Conservation (phyloP, 768 basidiomycete species). For the Leccinellum luteum region DNA sequence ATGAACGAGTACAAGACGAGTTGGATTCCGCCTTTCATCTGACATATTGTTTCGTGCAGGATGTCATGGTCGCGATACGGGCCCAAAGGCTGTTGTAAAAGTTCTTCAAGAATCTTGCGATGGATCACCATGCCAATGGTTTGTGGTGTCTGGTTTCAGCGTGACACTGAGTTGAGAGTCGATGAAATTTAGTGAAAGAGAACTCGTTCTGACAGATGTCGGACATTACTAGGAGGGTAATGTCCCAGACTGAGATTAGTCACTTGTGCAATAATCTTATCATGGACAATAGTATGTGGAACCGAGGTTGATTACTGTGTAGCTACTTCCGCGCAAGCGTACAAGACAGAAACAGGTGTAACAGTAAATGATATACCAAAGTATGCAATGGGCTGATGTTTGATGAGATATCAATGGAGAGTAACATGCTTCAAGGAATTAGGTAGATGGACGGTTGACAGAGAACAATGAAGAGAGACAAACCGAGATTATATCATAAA, state of each 20-base stretch:
- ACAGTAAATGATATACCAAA: constrained; percentile 32
- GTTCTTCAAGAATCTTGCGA: constrained; percentile 17
- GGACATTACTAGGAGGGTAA: not conserved
- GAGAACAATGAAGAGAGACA: constrained; percentile 14
- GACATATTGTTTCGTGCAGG: constrained; percentile 20
- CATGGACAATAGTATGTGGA: not conserved
- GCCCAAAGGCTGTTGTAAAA: constrained; percentile 29
- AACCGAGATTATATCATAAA: constrained; percentile 30
- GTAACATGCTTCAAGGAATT: constrained; percentile 22
- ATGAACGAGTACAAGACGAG: constrained; percentile 31
- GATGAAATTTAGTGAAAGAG: not conserved
- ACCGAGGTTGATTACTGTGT: constrained; percentile 10
- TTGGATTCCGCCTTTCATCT: constrained; percentile 2
- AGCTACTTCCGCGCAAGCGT: constrained; percentile 25
- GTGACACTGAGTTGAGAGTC: not conserved
- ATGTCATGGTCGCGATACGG: constrained; percentile 30
- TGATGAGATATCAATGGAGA: constrained; percentile 23
- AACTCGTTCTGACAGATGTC: not conserved
- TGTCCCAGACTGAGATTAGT: not conserved
- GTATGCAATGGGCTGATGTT: constrained; percentile 26
- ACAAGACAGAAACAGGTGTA: constrained; percentile 28
- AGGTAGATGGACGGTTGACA: constrained; percentile 21
- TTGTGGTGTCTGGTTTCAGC: not conserved
- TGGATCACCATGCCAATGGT: constrained; percentile 19
- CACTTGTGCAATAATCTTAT: not conserved